phyloP scores from a whole-genome alignment of 2,329 filamentous ascomycete genomes.

The Rutstroemia sp. region DNA sequence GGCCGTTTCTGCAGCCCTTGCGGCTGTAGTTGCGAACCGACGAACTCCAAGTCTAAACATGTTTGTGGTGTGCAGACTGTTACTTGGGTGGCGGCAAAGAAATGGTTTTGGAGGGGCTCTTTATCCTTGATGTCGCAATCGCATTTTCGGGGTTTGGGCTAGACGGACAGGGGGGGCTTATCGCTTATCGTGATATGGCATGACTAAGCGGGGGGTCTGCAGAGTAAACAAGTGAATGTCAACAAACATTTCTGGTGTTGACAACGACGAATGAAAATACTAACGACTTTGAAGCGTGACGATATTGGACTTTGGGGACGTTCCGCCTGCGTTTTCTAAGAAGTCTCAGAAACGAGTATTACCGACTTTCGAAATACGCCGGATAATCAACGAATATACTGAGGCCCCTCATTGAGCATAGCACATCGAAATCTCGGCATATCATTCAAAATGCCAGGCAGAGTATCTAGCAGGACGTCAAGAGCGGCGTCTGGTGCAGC shows the following conservation, averaged over 20 bases:
- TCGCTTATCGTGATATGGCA: conserved; percentile 1
- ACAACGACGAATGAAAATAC: neutral
- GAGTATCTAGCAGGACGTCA: conserved; percentile 36
- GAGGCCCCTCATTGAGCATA: too few relatives aligned
- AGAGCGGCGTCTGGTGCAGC: conserved; percentile 31
- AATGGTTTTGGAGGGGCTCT: neutral
- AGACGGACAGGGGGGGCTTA: conserved; percentile 2
- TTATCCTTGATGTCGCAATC: neutral
- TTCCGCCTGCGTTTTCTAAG: too few relatives aligned
- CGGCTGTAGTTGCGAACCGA: conserved; percentile 47
- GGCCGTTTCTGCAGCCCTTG: conserved; percentile 39
- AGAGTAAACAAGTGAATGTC: conserved; percentile 9
- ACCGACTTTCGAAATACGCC: too few relatives aligned
- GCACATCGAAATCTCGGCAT: neutral
- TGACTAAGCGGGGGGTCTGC: conserved; percentile 7
- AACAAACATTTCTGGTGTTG: conserved; percentile 3
- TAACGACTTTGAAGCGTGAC: neutral
- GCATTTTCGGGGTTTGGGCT: neutral
- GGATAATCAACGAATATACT: neutral
- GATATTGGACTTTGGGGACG: neutral
- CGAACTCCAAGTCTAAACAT: conserved; percentile 52
- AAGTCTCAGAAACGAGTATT: too few relatives aligned
- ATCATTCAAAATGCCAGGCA: conserved; percentile 36
- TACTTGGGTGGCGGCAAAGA: neutral
- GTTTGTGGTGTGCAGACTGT: conserved; percentile 1